A percentile compares a stretch with the other conserved stretches of the same genome.
Evolutionary conservation across 169 alveolate genomes (phyloP).

Genomic region (Cryptosporidium ubiquitum): DNA sequence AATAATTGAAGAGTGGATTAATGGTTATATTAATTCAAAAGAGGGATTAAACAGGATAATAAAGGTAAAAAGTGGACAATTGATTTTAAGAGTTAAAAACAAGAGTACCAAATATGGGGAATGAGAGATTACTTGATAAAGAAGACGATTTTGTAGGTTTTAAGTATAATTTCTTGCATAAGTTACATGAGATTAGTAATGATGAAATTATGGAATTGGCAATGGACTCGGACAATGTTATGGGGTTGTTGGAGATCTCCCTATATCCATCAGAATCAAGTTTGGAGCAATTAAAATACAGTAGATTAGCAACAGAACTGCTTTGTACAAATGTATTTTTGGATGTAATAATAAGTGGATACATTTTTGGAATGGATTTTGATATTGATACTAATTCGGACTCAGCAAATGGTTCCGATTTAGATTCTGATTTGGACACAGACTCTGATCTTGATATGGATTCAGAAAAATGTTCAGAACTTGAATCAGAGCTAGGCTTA

Average conservation of each 20-base stretch:
- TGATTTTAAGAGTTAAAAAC: neutral
- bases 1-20: neutral
- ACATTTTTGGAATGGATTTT: neutral
- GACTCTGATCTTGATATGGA: neutral
- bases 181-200: neutral
- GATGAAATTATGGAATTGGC: slow-evolving; percentile 16
- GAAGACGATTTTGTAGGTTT: neutral
- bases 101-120: neutral
- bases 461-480: neutral
- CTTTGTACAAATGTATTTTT: slow-evolving; percentile 20
- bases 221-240: neutral
- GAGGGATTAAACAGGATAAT: no score
- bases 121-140: neutral
- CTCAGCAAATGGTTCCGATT: neutral
- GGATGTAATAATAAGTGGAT: slow-evolving; percentile 5
- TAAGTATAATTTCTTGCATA: neutral
- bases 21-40: no score
- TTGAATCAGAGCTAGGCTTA: neutral
- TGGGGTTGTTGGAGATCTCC: slow-evolving; percentile 38
- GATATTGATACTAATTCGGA: neutral
- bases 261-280: slow-evolving; percentile 41
- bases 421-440: slow-evolving; percentile 2
- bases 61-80: neutral
- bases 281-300: neutral
- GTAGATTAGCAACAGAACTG: slow-evolving; percentile 30